A percentile compares a stretch with the other conserved stretches of the same genome.
phyloP scores from a whole-genome alignment of 805 yeast genomes.

The Wickerhamomyces mucosus region DNA sequence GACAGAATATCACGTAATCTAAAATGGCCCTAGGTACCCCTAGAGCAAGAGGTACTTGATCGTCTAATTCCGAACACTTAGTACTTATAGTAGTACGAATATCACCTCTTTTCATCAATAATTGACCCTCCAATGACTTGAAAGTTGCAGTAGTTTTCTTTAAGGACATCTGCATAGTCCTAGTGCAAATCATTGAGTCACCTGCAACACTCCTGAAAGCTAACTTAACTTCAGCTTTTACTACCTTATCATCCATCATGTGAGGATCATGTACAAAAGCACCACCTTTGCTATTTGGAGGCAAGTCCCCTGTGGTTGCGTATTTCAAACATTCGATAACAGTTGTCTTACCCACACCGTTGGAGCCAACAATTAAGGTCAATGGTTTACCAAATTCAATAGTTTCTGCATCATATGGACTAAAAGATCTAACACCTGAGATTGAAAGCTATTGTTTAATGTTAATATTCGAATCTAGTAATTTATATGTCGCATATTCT shows the following conservation, averaged over 20 bases:
- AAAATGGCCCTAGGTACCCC: slow-evolving; percentile 86
- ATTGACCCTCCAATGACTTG: slow-evolving; percentile 86
- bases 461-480: too few species aligned
- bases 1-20: slow-evolving; percentile 92
- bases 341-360: slow-evolving; percentile 96
- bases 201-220: slow-evolving; percentile 72
- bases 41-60: slow-evolving; percentile 67
- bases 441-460: slow-evolving; percentile 44
- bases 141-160: slow-evolving; percentile 61
- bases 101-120: slow-evolving; percentile 57
- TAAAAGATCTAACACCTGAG: slow-evolving; percentile 87
- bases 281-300: slow-evolving; percentile 94
- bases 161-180: slow-evolving; percentile 67
- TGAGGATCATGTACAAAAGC: slow-evolving; percentile 94
- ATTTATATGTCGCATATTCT: slow-evolving; percentile 1
- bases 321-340: slow-evolving; percentile 89
- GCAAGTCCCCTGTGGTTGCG: slow-evolving; percentile 91
- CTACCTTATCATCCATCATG: slow-evolving; percentile 62
- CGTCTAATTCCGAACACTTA: slow-evolving; percentile 75
- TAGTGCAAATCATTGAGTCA: slow-evolving; percentile 72
- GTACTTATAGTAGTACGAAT: slow-evolving; percentile 62
- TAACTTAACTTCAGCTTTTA: slow-evolving; percentile 82
- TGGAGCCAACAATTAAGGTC: slow-evolving; percentile 89
- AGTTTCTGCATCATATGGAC: slow-evolving; percentile 73
- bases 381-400: slow-evolving; percentile 85